These are phyloP conservation scores for Allium fistulosum DNA, from an alignment of 106 monocot species.

Conservation along the genomic window DNA sequence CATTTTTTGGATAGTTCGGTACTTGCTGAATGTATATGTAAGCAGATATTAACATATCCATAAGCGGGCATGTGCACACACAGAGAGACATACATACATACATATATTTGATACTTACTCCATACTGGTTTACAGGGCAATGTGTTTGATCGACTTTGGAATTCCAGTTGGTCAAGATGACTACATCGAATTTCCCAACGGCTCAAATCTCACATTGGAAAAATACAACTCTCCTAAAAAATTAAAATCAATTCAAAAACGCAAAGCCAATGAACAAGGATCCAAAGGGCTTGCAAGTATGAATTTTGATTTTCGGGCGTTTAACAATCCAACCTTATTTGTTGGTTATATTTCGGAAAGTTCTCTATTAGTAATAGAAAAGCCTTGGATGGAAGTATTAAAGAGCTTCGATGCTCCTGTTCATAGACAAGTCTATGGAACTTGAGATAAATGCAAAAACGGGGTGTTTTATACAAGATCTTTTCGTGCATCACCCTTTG, in stretches of 20 bases:
- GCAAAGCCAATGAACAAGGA: conserved; percentile 23
- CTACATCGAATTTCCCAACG: conserved; percentile 19
- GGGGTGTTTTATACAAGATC: too few relatives aligned
- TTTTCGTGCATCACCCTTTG: too few relatives aligned
- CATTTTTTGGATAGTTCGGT: not conserved
- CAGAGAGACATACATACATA: too few relatives aligned
- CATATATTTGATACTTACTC: not conserved
- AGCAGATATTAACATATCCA: not conserved
- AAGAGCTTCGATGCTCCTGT: conserved; percentile 69
- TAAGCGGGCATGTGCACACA: too few relatives aligned
- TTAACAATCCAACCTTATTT: conserved; percentile 65
- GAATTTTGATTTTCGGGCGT: conserved; percentile 70
- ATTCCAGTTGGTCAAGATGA: conserved; percentile 56
- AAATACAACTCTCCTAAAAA: conserved; percentile 15
- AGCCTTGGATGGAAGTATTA: conserved; percentile 68
- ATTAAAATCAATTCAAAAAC: conserved; percentile 35
- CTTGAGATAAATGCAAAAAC: conserved; percentile 11
- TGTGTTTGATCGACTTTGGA: conserved; percentile 90
- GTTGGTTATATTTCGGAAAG: conserved; percentile 60
- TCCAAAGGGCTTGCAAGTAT: conserved; percentile 13
- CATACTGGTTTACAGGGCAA: conserved; percentile 45
- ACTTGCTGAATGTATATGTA: not conserved
- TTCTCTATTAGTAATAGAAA: conserved; percentile 76
- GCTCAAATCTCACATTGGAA: conserved; percentile 12
- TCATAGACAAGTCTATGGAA: conserved; percentile 90